Base-by-base conservation (phyloP, 495 filamentous ascomycete genomes). In the Halenospora varia region DNA sequence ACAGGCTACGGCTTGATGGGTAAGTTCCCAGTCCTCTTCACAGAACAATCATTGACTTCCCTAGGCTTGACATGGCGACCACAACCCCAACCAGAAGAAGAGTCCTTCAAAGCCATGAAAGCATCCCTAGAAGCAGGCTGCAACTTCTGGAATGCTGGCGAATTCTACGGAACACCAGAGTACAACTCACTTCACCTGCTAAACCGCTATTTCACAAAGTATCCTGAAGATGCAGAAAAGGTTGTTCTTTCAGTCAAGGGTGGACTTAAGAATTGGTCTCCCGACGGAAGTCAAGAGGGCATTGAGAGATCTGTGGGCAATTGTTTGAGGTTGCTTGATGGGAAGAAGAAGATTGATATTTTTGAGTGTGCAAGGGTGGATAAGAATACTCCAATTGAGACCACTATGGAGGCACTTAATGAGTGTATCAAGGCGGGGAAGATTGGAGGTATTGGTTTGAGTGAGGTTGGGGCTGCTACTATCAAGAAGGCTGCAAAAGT, bases 61-160 rank as follows among this genome's bases (percentile, higher is more conserved):
- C 44, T 60, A 88, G 85, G 88, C 63, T 75, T 93, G 60, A 94
- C 89, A 46, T 92, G 88, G 88, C 76, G 84, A n/a, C 61, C 73
- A 2, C 63, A 77, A 2, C 84, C 82, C 1, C 72, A 77, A 1
- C 63, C 85, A 2, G 68, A 85, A 29, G 79, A 85, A 25, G 75
- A 85, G 65, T 78, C 85, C 58, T 85, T 93, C 66, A 79, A 80
- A 56, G 80, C 87, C 6, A 76, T 94, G 72, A 82, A 80, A 59
- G 77, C 83, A 19, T 77, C 90, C 13, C 75, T 94, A 48, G 65
- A 73, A n/a, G 71, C 74, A 10, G 88, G 89, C 25, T 68, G 79
- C 77, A 87, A 83, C 70, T 83, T 89, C 70, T 93, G 89, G 89
- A 93, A 93, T 67, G 89, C 77, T 42, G 89, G 86, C 62, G 86